A percentile compares a stretch with the other conserved stretches of the same genome.
Evolutionary conservation across 495 filamentous ascomycete species (phyloP).

Genomic region (Neurospora sp.): DNA sequence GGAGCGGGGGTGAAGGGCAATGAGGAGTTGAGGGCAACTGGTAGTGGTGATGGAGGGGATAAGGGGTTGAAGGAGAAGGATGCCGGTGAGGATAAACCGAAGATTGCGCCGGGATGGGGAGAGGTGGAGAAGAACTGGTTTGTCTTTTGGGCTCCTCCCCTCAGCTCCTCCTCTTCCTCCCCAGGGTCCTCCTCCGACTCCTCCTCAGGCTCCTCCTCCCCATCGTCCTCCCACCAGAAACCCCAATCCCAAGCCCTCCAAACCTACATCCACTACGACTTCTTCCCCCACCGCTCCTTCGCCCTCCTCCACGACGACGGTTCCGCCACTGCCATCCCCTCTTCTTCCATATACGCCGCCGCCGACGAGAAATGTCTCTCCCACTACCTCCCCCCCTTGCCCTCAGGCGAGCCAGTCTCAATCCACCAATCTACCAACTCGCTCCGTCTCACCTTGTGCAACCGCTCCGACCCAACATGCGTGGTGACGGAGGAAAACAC

Average conservation of each 20-base stretch:
- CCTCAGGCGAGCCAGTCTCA: constrained; percentile 19
- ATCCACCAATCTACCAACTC: constrained; percentile 50
- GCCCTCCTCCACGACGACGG: constrained; percentile 31
- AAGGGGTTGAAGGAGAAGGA: neutral
- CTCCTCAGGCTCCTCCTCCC: neutral
- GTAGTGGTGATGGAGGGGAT: too few species aligned
- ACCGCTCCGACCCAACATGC: constrained; percentile 35
- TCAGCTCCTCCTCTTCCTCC: neutral
- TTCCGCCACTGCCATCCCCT: constrained; percentile 29
- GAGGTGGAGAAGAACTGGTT: constrained; percentile 49
- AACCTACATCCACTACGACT: constrained; percentile 41
- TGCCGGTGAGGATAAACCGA: neutral
- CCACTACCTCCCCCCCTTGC: constrained; percentile 27
- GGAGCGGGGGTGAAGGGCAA: too few species aligned
- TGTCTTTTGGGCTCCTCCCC: constrained; percentile 38
- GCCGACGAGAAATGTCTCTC: constrained; percentile 31
- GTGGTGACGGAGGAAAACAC: constrained; percentile 31
- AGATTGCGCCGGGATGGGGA: constrained; percentile 1
- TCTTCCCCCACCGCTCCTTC: constrained; percentile 36
- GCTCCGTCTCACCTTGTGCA: constrained; percentile 41
- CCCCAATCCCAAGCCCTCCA: neutral
- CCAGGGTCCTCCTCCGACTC: neutral
- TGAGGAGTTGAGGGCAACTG: too few species aligned
- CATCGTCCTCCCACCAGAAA: neutral
- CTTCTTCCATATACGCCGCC: constrained; percentile 13